A percentile compares a stretch with the other conserved stretches of the same genome.
Evolutionary conservation across 2,329 filamentous ascomycete species (phyloP).

Genomic region (Fusarium oxysporum): DNA sequence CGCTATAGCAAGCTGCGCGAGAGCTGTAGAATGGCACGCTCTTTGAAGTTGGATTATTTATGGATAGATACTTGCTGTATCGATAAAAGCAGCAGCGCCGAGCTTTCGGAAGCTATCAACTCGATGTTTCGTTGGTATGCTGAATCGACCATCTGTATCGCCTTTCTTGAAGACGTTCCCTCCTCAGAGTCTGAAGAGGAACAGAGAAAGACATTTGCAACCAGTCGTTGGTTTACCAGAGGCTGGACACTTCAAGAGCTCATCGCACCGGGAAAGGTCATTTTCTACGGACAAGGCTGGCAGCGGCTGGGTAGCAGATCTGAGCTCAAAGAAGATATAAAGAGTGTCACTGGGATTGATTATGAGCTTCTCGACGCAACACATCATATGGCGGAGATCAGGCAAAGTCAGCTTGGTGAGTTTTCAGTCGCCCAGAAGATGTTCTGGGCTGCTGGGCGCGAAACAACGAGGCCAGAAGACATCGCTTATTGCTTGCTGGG

Average conservation of each 20-base stretch:
- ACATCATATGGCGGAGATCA: slow-evolving; percentile 16
- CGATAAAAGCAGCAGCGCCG: slow-evolving; percentile 48
- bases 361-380: slow-evolving; percentile 29
- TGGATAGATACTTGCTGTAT: slow-evolving; percentile 52
- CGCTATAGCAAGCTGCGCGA: slow-evolving; percentile 37
- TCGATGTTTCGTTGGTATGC: slow-evolving; percentile 52
- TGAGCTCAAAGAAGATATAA: slow-evolving; percentile 36
- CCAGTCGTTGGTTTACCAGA: slow-evolving; percentile 44
- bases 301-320: slow-evolving; percentile 27
- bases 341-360: slow-evolving; percentile 33
- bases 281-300: slow-evolving; percentile 44
- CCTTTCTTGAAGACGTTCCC: slow-evolving; percentile 42
- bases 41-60: slow-evolving; percentile 38
- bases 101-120: slow-evolving; percentile 49
- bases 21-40: slow-evolving; percentile 35
- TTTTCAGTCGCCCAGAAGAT: slow-evolving; percentile 46
- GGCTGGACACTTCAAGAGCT: slow-evolving; percentile 49
- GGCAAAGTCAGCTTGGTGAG: slow-evolving; percentile 9
- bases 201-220: background rate
- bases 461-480: slow-evolving; percentile 48
- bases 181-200: background rate
- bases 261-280: slow-evolving; percentile 43
- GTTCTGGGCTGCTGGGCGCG: slow-evolving; percentile 48
- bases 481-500: slow-evolving; percentile 50
- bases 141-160: slow-evolving; percentile 42